Evolutionary conservation across 768 basidiomycete species (phyloP), one percentile per base, ranked within the genome.

Genomic region (Leccinum incarnatum): DNA sequence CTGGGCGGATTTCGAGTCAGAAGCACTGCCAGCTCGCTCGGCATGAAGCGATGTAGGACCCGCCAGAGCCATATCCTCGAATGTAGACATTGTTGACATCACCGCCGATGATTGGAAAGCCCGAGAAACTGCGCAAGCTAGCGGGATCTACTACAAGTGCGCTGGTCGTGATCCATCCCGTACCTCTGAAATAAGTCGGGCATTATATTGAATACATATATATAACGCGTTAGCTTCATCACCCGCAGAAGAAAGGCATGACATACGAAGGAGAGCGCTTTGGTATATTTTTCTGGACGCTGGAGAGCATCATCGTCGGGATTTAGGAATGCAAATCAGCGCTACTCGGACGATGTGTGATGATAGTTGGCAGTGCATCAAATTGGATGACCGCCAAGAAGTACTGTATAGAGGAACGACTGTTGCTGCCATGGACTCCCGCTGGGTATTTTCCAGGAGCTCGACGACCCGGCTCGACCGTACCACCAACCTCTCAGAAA

Each of bases 1-100:
- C 53, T 47, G 62, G 53, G 30, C 37, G 30, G 65, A 59, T 56
- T 61, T 58, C 30, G 65, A 62, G 11, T 60, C 66, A 19, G 60
- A 69, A 56, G 53, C 27, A 54, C 62, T 61, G 56, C 29, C 19
- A 52, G 32, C 14, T 52, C 51, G 21, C 51, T 52, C 4, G 51
- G 51, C 3, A 52, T 17, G 19, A 36, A 34, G 51, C 51, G 14
- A 52, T n/a, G 21, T 52, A 36, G 11, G 51, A 14, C 32, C 51
- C 51, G 21, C 51, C 51, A 6, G 51, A 21, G 51, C 51, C 51
- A 51, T 51, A 32, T 30, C 50, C 50, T 19, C 50, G 50, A 32
- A 51, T 51, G 27, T 49, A 29, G 10, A 49, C 48, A 4, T 49
- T 49, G 48, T 49, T 49, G 25, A 29, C 48, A 2, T 49, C 48